Percentiles rank a stretch among this genome's conserved stretches.
phyloP scores from a whole-genome alignment of 1,139 yeast species.

The Geotrichum macrosporum region DNA sequence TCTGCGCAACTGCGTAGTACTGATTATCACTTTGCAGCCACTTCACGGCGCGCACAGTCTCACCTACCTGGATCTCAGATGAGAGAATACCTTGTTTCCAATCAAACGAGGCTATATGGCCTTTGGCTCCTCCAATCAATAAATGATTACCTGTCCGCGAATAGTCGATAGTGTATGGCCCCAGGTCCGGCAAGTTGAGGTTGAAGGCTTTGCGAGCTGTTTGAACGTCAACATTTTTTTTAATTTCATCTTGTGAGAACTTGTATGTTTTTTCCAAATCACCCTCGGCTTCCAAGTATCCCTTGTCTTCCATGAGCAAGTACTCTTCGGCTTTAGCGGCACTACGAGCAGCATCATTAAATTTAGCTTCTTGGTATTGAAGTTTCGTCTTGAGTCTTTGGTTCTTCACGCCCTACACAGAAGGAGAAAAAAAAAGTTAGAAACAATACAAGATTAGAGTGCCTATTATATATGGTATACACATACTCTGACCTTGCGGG shows the following conservation, averaged over 20 bases:
- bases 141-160: constrained; percentile 83
- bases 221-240: constrained; percentile 68
- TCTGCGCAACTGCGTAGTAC: constrained; percentile 94
- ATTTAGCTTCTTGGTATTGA: constrained; percentile 64
- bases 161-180: constrained; percentile 81
- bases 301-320: constrained; percentile 76
- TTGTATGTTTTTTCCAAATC: constrained; percentile 86
- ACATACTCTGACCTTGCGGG: constrained; percentile 16
- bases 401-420: constrained; percentile 46
- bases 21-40: constrained; percentile 82
- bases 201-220: constrained; percentile 71
- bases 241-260: constrained; percentile 76
- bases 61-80: constrained; percentile 79
- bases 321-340: constrained; percentile 86
- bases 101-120: constrained; percentile 93
- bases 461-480: not conserved
- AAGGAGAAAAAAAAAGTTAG: not conserved
- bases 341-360: constrained; percentile 62
- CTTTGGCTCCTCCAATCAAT: constrained; percentile 81
- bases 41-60: constrained; percentile 85
- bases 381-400: constrained; percentile 61
- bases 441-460: too few relatives aligned
- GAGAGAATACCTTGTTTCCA: constrained; percentile 85
- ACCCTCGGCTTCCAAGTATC: constrained; percentile 85
- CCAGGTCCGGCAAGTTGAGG: constrained; percentile 68